A percentile compares a stretch with the other conserved stretches of the same genome.
These are phyloP conservation scores for Tripidium arundinaceum DNA, from an alignment of 202 grass and related monocot species.

Conservation along the genomic window DNA sequence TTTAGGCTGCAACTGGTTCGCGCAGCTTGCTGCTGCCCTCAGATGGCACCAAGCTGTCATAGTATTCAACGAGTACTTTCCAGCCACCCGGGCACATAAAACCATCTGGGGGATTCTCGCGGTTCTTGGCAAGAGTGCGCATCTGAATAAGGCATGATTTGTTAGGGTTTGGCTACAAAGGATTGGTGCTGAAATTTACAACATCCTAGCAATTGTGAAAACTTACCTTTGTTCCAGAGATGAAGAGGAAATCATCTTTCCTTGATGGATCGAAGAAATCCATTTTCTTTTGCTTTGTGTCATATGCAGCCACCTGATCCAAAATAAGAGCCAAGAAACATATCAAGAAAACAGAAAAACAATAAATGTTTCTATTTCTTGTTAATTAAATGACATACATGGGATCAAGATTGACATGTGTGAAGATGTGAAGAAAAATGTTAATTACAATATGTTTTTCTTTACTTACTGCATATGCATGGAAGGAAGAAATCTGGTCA, in stretches of 20 bases:
- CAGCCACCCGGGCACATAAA: slow-evolving; percentile 98
- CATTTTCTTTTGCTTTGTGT: slow-evolving; percentile 81
- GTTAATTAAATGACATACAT: not conserved
- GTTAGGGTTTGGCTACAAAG: slow-evolving; percentile 16
- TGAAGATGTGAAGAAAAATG: not conserved
- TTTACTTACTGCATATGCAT: not conserved
- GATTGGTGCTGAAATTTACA: not conserved
- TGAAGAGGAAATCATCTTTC: slow-evolving; percentile 95
- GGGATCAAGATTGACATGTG: not conserved
- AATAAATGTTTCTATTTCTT: not conserved
- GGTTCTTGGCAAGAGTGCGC: slow-evolving; percentile 86
- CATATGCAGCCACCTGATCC: slow-evolving; percentile 89
- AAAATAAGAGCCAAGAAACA: slow-evolving; percentile 13
- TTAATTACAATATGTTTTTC: not conserved
- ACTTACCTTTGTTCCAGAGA: slow-evolving; percentile 96
- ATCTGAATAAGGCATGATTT: slow-evolving; percentile 45
- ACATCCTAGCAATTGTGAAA: not conserved
- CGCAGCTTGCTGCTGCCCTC: slow-evolving; percentile 52
- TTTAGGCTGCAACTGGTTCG: slow-evolving; percentile 71
- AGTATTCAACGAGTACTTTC: slow-evolving; percentile 92
- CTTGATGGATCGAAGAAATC: slow-evolving; percentile 94
- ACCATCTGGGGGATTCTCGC: slow-evolving; percentile 71
- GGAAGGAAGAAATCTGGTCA: not conserved
- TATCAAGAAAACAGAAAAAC: slow-evolving; percentile 8
- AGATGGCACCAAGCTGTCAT: slow-evolving; percentile 54